Evolutionary conservation across 768 basidiomycete genomes (phyloP), one percentile per base, ranked within the genome.

Genomic region (Tylopilus felleus): DNA sequence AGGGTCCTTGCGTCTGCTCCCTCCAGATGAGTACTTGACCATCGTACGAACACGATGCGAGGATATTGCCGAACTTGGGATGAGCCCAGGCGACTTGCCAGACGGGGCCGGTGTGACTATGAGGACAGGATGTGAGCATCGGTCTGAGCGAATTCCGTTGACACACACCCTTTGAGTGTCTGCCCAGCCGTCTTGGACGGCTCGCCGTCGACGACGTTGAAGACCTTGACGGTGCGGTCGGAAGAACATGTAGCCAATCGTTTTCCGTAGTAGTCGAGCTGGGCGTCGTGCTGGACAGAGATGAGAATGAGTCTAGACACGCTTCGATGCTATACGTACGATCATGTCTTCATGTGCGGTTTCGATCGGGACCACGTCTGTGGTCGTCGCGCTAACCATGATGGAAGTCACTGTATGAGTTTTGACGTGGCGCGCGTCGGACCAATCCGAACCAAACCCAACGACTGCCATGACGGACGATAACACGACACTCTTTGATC

Each of bases 41-140:
- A 63, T 99, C 97, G 70, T 98, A 98, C 5, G 95, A 97, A 67
- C 93, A 96, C n/a, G 92, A 95, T 27, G 96, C 96, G 49, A 99
- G 84, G 64, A 99, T 96, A 57, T 89, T 85, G 2, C 97, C 97
- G 64, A 90, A 99, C 70, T 93, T 97, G 23, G 97, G 97, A 63
- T 99, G 96, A 3, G 91, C 96, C 97, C 97, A 99, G 22, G 94
- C 84, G 47, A 99, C 87, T 64, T 96, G 93, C 95, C 96, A 98
- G 35, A 99, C 94, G 8, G 97, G 96, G 10, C 96, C 95, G 4
- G 90, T 91, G 72, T 98, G 97, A 38, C 95, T 97, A 58, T 23
- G 4, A 50, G 21, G 22, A 31, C n/a, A 42, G 23, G 8, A 17
- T 6, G 14, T 51, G 36, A 45, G 23, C 13, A 19, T 4, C 10